Conservation (phyloP, 1,284 basidiomycete genomes). For the Taiwanofungus camphoratus region DNA sequence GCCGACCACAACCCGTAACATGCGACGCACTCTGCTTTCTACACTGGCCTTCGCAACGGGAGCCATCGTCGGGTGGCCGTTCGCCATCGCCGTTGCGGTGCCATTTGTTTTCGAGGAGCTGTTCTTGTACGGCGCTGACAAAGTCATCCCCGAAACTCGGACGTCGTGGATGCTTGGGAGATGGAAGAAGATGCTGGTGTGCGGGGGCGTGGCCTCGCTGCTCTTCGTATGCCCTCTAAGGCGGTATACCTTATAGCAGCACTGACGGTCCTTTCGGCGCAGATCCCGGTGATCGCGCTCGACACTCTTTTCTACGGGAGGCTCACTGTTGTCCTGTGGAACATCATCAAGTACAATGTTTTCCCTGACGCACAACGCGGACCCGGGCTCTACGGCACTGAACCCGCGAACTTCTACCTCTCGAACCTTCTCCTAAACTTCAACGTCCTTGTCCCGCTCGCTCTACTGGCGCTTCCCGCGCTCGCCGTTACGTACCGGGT, state of each 20-base stretch:
- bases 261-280: slow-evolving; percentile 9
- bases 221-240: slow-evolving; percentile 61
- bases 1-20: slow-evolving; percentile 55
- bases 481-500: slow-evolving; percentile 71
- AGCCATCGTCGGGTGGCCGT: slow-evolving; percentile 95
- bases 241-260: neutral
- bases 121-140: slow-evolving; percentile 71
- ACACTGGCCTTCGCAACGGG: slow-evolving; percentile 77
- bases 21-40: slow-evolving; percentile 53
- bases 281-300: slow-evolving; percentile 77
- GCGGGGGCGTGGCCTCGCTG: slow-evolving; percentile 52
- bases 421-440: slow-evolving; percentile 90
- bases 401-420: slow-evolving; percentile 80
- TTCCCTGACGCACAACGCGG: slow-evolving; percentile 76
- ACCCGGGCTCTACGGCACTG: slow-evolving; percentile 91
- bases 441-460: slow-evolving; percentile 81
- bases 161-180: slow-evolving; percentile 57
- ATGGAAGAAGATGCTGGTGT: slow-evolving; percentile 55
- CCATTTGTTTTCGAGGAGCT: slow-evolving; percentile 93
- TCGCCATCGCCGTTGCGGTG: slow-evolving; percentile 77
- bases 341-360: slow-evolving; percentile 93
- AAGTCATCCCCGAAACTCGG: slow-evolving; percentile 46
- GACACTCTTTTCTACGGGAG: slow-evolving; percentile 89
- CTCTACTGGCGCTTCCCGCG: slow-evolving; percentile 75
- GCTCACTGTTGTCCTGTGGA: slow-evolving; percentile 80